Conservation (phyloP, 2,329 filamentous ascomycete genomes). For the Microascus cirrosus region DNA sequence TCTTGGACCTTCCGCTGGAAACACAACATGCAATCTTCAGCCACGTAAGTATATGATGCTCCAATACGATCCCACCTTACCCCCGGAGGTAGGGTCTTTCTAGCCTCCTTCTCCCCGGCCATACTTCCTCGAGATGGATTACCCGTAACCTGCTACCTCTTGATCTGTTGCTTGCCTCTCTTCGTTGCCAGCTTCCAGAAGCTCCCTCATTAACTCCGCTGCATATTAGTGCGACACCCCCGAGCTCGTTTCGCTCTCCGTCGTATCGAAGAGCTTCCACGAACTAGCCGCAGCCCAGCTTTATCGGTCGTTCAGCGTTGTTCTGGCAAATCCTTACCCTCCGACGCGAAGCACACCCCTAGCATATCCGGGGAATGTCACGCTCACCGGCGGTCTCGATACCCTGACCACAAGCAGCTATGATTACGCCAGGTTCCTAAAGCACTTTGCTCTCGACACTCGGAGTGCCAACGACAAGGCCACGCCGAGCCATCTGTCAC, state of each 20-base stretch:
- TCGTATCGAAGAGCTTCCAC: slow-evolving; percentile 46
- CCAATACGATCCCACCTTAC: not conserved
- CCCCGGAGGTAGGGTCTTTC: not conserved
- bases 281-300: slow-evolving; percentile 45
- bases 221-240: slow-evolving; percentile 31
- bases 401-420: slow-evolving; percentile 54
- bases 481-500: slow-evolving; percentile 41
- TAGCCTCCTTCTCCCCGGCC: not conserved
- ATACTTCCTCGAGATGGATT: not conserved
- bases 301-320: slow-evolving; percentile 48
- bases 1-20: slow-evolving; percentile 34
- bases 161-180: not conserved
- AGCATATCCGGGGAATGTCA: slow-evolving; percentile 30
- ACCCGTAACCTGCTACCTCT: not conserved
- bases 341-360: not conserved
- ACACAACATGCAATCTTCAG: slow-evolving; percentile 35
- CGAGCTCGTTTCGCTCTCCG: slow-evolving; percentile 45
- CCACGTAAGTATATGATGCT: slow-evolving; percentile 24
- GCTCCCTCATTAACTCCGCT: not conserved
- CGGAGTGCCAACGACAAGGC: slow-evolving; percentile 38
- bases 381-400: slow-evolving; percentile 45
- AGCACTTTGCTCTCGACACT: slow-evolving; percentile 44
- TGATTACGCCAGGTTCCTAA: slow-evolving; percentile 48
- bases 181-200: not conserved
- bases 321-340: slow-evolving; percentile 30